phyloP scores from a whole-genome alignment of 768 basidiomycete species.

The Gloeophyllum trabeum region DNA sequence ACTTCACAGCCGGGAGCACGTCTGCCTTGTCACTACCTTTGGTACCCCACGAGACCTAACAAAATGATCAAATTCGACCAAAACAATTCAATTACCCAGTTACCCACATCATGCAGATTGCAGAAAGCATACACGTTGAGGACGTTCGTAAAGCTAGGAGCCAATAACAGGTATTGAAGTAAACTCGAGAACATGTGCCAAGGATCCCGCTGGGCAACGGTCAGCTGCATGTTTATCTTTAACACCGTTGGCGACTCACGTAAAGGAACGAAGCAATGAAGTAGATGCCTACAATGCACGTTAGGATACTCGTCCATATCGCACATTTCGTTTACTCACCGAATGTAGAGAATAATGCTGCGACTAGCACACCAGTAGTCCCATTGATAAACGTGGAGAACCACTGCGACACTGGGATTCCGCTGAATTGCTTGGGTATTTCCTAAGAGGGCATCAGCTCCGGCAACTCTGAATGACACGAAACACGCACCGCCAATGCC shows the following conservation, averaged over 20 bases:
- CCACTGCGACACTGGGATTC: slow-evolving; percentile 32
- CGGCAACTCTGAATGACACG: neutral
- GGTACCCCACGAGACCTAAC: slow-evolving; percentile 84
- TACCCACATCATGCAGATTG: slow-evolving; percentile 78
- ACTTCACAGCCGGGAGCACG: slow-evolving; percentile 79
- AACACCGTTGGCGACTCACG: slow-evolving; percentile 30
- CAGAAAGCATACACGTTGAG: slow-evolving; percentile 97
- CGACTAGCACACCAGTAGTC: slow-evolving; percentile 72
- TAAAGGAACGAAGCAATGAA: slow-evolving; percentile 77
- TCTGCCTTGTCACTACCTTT: slow-evolving; percentile 94
- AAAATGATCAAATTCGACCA: neutral
- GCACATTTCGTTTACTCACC: too few species aligned
- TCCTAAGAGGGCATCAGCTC: slow-evolving; percentile 21
- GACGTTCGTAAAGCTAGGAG: slow-evolving; percentile 90
- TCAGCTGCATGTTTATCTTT: neutral
- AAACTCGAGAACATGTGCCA: slow-evolving; percentile 98
- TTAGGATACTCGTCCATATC: slow-evolving; percentile 7
- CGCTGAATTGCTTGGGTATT: slow-evolving; percentile 38
- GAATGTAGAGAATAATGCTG: slow-evolving; percentile 82
- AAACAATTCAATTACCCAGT: too few species aligned
- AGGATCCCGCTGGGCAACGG: slow-evolving; percentile 62
- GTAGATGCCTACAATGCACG: slow-evolving; percentile 62
- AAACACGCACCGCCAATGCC: slow-evolving; percentile 37
- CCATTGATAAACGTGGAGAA: slow-evolving; percentile 62
- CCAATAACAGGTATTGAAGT: slow-evolving; percentile 81